Evolutionary conservation across 768 basidiomycete species (phyloP).

Genomic region (Cyclocybe cylindracea): DNA sequence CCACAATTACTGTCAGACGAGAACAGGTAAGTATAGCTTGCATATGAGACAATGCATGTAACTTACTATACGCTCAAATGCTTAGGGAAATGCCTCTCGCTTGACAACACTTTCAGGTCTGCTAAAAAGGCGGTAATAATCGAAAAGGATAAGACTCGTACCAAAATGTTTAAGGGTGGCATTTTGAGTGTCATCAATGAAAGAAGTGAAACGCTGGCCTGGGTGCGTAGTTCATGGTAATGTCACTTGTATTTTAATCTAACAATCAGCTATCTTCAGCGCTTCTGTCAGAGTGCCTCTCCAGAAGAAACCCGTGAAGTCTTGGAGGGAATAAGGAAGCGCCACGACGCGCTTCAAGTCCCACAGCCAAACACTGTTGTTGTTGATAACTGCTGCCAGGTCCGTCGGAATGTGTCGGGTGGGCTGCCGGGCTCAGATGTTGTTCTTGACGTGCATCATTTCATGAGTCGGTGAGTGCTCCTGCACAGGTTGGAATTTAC

Average conservation of each 20-base stretch:
- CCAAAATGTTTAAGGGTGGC: slow-evolving; percentile 4
- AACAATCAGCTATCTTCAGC: background rate
- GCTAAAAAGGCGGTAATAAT: slow-evolving; percentile 7
- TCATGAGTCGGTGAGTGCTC: slow-evolving; percentile 5
- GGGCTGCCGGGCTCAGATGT: background rate
- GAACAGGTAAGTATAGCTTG: slow-evolving; percentile 1
- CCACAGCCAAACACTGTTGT: background rate
- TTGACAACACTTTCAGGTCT: slow-evolving; percentile 13
- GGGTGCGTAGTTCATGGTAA: slow-evolving; percentile 3
- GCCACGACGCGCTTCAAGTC: background rate
- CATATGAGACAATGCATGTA: background rate
- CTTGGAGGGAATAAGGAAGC: background rate
- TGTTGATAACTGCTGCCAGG: slow-evolving; percentile 12
- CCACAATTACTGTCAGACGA: slow-evolving; percentile 1
- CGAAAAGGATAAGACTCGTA: background rate
- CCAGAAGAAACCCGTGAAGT: slow-evolving; percentile 3
- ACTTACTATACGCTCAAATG: background rate
- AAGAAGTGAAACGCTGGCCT: background rate
- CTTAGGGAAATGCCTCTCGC: slow-evolving; percentile 3
- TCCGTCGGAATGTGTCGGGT: background rate
- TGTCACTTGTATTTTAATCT: background rate
- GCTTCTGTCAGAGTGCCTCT: slow-evolving; percentile 3
- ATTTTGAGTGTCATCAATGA: slow-evolving; percentile 11
- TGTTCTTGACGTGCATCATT: slow-evolving; percentile 6
- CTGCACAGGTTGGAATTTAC: background rate